These are phyloP conservation scores for Botryotinia calthae DNA, from an alignment of 2,329 filamentous ascomycete genomes.

Conservation along the genomic window DNA sequence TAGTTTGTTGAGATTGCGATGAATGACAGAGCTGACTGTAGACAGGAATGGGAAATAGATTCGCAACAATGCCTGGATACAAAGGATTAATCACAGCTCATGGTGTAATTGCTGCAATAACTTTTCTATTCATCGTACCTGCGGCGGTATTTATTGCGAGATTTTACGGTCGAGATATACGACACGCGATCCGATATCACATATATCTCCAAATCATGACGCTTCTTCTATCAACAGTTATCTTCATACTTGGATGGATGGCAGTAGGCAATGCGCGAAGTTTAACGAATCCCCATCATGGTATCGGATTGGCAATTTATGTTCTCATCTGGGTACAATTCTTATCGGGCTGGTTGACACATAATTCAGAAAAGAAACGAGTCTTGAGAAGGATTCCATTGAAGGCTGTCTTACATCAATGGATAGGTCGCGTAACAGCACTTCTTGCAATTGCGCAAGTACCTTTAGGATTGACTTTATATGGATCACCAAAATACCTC, in stretches of 20 bases:
- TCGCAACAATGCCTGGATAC: constrained; percentile 66
- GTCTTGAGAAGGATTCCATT: constrained; percentile 45
- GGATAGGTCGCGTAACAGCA: constrained; percentile 75
- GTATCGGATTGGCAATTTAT: constrained; percentile 78
- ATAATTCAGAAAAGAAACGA: constrained; percentile 40
- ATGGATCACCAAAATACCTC: constrained; percentile 79
- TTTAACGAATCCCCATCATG: constrained; percentile 79
- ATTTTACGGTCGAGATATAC: constrained; percentile 64
- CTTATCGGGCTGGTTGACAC: constrained; percentile 64
- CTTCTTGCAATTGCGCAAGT: constrained; percentile 84
- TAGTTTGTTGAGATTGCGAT: constrained; percentile 22
- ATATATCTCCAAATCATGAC: constrained; percentile 72
- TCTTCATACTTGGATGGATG: constrained; percentile 74
- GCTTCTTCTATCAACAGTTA: constrained; percentile 64
- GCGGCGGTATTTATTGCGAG: constrained; percentile 70
- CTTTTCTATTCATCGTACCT: constrained; percentile 73
- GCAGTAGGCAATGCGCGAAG: constrained; percentile 71
- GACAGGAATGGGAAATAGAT: constrained; percentile 75
- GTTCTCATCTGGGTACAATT: constrained; percentile 69
- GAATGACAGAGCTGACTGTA: constrained; percentile 7
- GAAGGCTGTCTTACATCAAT: constrained; percentile 66
- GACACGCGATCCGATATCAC: constrained; percentile 64
- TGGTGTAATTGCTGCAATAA: constrained; percentile 67
- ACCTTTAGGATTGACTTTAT: constrained; percentile 83
- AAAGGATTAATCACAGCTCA: constrained; percentile 69